Evolutionary conservation across 78 protist genomes (phyloP).

Genomic region (Parvularia atlantis): DNA sequence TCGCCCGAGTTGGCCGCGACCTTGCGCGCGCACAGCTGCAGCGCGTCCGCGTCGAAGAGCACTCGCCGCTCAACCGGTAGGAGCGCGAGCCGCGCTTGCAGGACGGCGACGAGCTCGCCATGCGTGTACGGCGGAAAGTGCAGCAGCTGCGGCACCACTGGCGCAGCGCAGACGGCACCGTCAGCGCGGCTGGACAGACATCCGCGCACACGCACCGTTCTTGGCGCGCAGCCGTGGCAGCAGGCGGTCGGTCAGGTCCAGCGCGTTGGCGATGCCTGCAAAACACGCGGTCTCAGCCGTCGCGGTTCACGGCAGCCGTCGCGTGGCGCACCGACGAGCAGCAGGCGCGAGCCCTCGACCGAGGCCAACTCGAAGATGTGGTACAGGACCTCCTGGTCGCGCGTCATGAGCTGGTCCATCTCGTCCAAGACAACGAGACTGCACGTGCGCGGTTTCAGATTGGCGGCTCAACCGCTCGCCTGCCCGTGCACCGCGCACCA

Average conservation of each 20-base stretch:
- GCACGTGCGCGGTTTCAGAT: too few relatives aligned
- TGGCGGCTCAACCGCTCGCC: too few relatives aligned
- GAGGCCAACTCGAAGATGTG: conserved; percentile 40
- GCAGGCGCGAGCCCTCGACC: not conserved
- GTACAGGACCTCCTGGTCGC: conserved; percentile 26
- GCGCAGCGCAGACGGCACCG: not conserved
- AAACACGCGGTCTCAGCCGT: too few relatives aligned
- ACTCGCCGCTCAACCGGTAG: too few relatives aligned
- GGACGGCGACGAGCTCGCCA: not conserved
- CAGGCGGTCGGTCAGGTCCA: conserved; percentile 53
- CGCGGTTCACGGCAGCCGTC: too few relatives aligned
- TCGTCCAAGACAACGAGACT: conserved; percentile 26
- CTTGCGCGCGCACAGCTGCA: conserved; percentile 30
- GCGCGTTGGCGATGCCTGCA: conserved; percentile 50
- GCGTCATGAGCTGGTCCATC: conserved; percentile 27
- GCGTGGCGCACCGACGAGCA: too few relatives aligned
- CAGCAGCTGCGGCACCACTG: not conserved
- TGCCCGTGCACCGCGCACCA: too few relatives aligned
- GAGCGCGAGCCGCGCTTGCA: not conserved
- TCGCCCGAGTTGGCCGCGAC: conserved; percentile 44
- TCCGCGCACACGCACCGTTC: not conserved
- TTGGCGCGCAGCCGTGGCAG: conserved; percentile 17
- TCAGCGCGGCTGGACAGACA: not conserved
- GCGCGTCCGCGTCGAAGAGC: conserved; percentile 21
- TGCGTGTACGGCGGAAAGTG: not conserved